Conservation (phyloP, 495 filamentous ascomycete genomes). For the Parmelia sp. region DNA sequence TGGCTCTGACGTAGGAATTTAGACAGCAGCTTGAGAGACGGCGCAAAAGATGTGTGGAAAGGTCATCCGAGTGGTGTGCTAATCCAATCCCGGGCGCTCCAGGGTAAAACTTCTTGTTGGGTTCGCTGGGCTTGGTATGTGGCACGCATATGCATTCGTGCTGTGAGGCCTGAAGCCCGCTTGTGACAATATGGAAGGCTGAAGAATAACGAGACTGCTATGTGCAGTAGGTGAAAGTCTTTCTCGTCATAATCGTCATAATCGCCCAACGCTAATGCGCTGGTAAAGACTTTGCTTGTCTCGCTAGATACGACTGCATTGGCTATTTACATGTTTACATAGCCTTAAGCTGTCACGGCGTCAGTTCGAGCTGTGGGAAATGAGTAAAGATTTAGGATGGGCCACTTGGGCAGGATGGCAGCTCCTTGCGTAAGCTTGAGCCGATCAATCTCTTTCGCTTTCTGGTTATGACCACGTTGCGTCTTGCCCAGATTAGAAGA, state of each 20-base stretch:
- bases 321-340: background rate
- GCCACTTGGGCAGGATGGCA: background rate
- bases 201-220: background rate
- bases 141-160: too few species aligned
- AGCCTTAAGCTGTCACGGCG: background rate
- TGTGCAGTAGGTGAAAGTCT: background rate
- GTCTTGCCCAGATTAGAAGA: background rate
- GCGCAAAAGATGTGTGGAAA: too few species aligned
- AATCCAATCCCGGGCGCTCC: too few species aligned
- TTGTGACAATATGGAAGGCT: too few species aligned
- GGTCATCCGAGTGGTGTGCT: too few species aligned
- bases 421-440: background rate
- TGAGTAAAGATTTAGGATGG: background rate
- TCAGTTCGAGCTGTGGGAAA: background rate
- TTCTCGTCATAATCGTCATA: too few species aligned
- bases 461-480: background rate
- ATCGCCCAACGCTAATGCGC: background rate
- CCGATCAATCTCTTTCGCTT: background rate
- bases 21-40: background rate
- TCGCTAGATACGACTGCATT: background rate
- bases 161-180: too few species aligned
- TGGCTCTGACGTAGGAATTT: background rate
- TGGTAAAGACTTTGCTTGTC: background rate
- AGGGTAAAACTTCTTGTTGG: too few species aligned
- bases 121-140: too few species aligned